Evolutionary conservation across 352 stramenopile genomes (phyloP).

Genomic region (Globisporangium uncinulatum): DNA sequence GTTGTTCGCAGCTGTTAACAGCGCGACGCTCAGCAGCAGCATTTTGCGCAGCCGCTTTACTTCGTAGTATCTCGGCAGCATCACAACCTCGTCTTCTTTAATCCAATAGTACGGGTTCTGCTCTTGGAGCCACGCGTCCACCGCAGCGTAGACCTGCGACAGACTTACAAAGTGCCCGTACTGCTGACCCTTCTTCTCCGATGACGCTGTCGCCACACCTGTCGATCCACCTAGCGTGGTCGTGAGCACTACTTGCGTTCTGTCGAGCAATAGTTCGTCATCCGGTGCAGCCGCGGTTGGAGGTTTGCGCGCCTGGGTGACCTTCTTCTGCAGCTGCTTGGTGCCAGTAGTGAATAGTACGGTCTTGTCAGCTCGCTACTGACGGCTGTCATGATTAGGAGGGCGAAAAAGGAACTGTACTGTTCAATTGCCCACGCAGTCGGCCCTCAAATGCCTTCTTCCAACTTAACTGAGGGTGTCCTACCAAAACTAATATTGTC

Average conservation of each 20-base stretch:
- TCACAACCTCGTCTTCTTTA: slow-evolving; percentile 60
- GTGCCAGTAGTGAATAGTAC: too few relatives aligned
- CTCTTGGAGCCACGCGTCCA: slow-evolving; percentile 85
- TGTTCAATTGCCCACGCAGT: too few relatives aligned
- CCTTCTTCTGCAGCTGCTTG: too few relatives aligned
- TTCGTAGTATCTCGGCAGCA: slow-evolving; percentile 73
- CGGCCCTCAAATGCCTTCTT: too few relatives aligned
- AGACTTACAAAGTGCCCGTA: slow-evolving; percentile 57
- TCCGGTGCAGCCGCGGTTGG: slow-evolving; percentile 42
- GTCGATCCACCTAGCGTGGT: slow-evolving; percentile 16
- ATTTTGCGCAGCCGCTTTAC: slow-evolving; percentile 62
- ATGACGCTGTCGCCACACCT: too few relatives aligned
- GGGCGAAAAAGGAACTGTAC: too few relatives aligned
- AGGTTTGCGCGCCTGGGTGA: slow-evolving; percentile 43
- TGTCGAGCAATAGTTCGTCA: slow-evolving; percentile 58
- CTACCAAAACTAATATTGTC: too few relatives aligned
- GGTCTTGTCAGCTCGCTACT: too few relatives aligned
- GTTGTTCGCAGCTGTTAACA: slow-evolving; percentile 35
- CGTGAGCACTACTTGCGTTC: slow-evolving; percentile 57
- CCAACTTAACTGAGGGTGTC: too few relatives aligned
- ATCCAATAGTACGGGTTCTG: slow-evolving; percentile 76
- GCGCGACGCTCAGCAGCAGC: slow-evolving; percentile 50
- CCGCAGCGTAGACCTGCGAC: slow-evolving; percentile 69
- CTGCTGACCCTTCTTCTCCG: slow-evolving; percentile 37
- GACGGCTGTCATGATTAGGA: too few relatives aligned